phyloP scores from a whole-genome alignment of 2,329 filamentous ascomycete species.

The Fusarium nisikadoi region DNA sequence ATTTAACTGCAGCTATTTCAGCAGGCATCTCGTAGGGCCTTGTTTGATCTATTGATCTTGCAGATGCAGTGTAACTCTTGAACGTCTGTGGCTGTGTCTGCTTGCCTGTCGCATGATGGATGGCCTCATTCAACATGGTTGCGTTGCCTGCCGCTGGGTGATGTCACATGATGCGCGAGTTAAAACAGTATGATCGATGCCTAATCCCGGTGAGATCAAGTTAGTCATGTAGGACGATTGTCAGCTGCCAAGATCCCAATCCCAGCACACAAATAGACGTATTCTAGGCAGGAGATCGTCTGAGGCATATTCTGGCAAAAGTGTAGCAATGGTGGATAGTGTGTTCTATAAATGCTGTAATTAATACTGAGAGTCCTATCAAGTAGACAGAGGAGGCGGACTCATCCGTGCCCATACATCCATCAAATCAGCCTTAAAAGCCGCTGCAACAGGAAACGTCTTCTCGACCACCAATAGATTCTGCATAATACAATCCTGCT shows the following conservation, averaged over 20 bases:
- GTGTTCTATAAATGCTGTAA: background rate
- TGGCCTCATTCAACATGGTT: background rate
- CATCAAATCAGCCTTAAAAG: slow-evolving; percentile 39
- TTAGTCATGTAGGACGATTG: background rate
- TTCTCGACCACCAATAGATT: slow-evolving; percentile 33
- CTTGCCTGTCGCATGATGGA: slow-evolving; percentile 14
- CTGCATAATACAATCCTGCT: slow-evolving; percentile 35
- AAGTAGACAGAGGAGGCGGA: background rate
- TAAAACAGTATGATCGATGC: slow-evolving; percentile 12
- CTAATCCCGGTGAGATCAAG: slow-evolving; percentile 9
- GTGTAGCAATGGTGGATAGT: background rate
- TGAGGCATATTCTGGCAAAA: background rate
- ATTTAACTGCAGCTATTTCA: accelerated
- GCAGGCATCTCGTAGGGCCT: background rate
- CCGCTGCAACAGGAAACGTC: slow-evolving; percentile 43
- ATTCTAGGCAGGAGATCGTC: background rate
- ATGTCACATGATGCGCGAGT: slow-evolving; percentile 29
- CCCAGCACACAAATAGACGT: background rate
- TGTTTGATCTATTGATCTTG: slow-evolving; percentile 12
- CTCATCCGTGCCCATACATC: slow-evolving; percentile 32
- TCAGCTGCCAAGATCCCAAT: slow-evolving; percentile 15
- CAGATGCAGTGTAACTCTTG: background rate
- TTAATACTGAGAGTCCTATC: background rate
- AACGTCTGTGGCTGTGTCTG: slow-evolving; percentile 2
- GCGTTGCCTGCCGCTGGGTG: slow-evolving; percentile 11